Conservation (phyloP, 2,329 filamentous ascomycete genomes). For the Diaporthe vexans region DNA sequence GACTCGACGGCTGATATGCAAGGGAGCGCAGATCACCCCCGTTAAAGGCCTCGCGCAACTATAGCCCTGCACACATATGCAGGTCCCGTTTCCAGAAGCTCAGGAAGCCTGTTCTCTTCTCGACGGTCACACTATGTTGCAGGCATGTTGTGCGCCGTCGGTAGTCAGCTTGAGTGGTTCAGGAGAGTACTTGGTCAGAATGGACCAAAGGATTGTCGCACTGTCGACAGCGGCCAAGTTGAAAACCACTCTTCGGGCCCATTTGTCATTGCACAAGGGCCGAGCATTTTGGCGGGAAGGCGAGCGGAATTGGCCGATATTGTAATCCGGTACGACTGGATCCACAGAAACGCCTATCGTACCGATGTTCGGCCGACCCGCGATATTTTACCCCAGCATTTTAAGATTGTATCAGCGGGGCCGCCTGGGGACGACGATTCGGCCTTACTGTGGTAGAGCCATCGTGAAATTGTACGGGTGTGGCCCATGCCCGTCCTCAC, state of each 20-base stretch:
- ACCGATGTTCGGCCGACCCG: slow-evolving; percentile 41
- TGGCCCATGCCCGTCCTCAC: slow-evolving; percentile 5
- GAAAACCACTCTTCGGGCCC: neutral
- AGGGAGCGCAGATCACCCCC: neutral
- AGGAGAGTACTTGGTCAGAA: slow-evolving; percentile 10
- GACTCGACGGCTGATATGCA: neutral
- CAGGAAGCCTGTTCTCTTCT: slow-evolving; percentile 11
- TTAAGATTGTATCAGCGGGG: slow-evolving; percentile 32
- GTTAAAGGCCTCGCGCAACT: slow-evolving; percentile 17
- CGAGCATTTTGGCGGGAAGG: slow-evolving; percentile 40
- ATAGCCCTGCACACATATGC: slow-evolving; percentile 29
- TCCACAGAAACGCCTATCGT: slow-evolving; percentile 36
- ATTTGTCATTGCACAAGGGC: slow-evolving; percentile 29
- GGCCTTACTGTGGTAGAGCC: neutral
- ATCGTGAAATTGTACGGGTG: slow-evolving; percentile 1
- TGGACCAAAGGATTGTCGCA: neutral
- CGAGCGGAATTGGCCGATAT: slow-evolving; percentile 41
- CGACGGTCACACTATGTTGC: slow-evolving; percentile 9
- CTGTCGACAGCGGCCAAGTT: slow-evolving; percentile 1
- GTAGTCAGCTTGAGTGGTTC: slow-evolving; percentile 15
- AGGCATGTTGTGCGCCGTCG: slow-evolving; percentile 17
- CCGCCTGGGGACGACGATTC: slow-evolving; percentile 19
- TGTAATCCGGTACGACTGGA: slow-evolving; percentile 23
- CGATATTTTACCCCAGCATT: slow-evolving; percentile 35
- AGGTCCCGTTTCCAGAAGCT: slow-evolving; percentile 25